These are phyloP conservation scores for Amesomyces nigricolor DNA, from an alignment of 2,329 filamentous ascomycete genomes.

Conservation along the genomic window DNA sequence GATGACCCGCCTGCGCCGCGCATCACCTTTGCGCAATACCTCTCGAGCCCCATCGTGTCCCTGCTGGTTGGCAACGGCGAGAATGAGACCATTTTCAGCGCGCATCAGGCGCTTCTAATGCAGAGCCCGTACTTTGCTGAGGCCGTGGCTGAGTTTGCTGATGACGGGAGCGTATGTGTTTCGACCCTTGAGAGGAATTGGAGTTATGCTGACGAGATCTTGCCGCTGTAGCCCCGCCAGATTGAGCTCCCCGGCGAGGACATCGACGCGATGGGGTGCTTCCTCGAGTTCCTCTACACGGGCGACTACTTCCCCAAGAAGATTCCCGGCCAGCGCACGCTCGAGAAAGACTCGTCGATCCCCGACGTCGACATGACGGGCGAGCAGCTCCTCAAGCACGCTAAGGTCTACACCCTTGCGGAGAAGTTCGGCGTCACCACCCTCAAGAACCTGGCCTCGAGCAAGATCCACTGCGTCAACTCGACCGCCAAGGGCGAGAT, in stretches of 20 bases:
- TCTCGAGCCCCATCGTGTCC: conserved; percentile 64
- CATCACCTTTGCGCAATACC: conserved; percentile 50
- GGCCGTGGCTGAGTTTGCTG: conserved; percentile 55
- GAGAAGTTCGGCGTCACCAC: conserved; percentile 65
- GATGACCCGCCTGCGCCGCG: conserved; percentile 33
- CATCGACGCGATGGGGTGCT: conserved; percentile 68
- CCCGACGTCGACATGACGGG: conserved; percentile 71
- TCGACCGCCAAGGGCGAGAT: conserved; percentile 87
- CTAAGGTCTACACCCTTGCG: conserved; percentile 82
- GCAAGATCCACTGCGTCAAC: conserved; percentile 88
- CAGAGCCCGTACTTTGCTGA: conserved; percentile 71
- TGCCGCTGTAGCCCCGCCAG: conserved; percentile 47
- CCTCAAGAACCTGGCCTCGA: conserved; percentile 71
- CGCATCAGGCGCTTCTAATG: conserved; percentile 70
- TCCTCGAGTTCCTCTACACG: conserved; percentile 80
- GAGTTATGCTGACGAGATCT: not conserved
- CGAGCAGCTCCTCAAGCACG: conserved; percentile 79
- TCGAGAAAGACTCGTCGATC: conserved; percentile 62
- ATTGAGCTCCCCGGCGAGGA: conserved; percentile 65
- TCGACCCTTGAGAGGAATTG: not conserved
- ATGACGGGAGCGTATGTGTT: conserved; percentile 53
- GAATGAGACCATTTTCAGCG: conserved; percentile 59
- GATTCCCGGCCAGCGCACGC: conserved; percentile 54
- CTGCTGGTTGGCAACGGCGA: conserved; percentile 59
- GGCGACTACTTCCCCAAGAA: conserved; percentile 78